Evolutionary conservation across 306 rosid species (phyloP), one percentile per base, ranked within the genome.

Genomic region (Corylus heterophylla): DNA sequence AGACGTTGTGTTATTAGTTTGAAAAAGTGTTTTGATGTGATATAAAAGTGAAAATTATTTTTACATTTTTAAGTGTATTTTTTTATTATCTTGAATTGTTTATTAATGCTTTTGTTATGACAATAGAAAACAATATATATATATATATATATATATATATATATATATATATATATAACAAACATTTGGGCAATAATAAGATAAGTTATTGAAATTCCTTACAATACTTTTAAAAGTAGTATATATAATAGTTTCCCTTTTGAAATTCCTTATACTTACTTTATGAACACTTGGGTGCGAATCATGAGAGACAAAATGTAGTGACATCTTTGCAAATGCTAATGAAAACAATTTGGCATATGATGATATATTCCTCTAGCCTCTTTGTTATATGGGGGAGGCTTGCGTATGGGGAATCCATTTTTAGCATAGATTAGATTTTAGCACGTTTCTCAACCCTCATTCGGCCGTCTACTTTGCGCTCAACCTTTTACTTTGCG

Each of bases 381-480:
- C 29, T n/a, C 27, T 67, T 67, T 67, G 72, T 39, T n/a, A 67
- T 67, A 9, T 39, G 13, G 12, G 49, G 7, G 8, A 3, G 12
- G 8, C 18, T 58, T 58, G 42, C 82, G 80, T 42, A 85, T 87
- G 92, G 94, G 81, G 88, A 83, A 85, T 88, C 84, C 79, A 67
- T 76, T 79, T 84, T 84, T 35, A 74, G 69, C 37, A 79, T 63
- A 25, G 31, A 44, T 49, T 78, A 39, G 68, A 85, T 82, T 89
- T 52, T 4, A 31, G 74, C 91, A 89, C 89, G 79, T 80, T 80
- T 84, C 87, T 50, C 74, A 67, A 66, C 83, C 39, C 82, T 76
- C 62, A 88, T 84, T 89, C 86, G 85, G 64, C 86, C 54, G 73
- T 59, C 12, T 54, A 47, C 51, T 74, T 81, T 66, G 39, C 37